phyloP scores from a whole-genome alignment of 2,329 filamentous ascomycete genomes.

The Fusarium napiforme region DNA sequence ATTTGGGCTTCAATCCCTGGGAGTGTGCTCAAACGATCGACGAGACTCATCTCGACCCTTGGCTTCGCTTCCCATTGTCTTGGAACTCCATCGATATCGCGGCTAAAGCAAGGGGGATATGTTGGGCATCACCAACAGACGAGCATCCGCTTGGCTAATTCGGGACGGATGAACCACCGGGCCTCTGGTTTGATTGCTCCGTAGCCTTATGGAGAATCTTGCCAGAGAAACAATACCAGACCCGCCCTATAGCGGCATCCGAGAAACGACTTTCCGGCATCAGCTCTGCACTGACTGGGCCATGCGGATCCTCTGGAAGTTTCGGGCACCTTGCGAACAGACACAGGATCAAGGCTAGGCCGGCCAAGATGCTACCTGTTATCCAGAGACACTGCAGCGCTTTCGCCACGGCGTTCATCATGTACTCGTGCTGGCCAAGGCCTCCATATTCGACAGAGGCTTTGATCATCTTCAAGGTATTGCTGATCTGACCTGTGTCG shows the following conservation, averaged over 20 bases:
- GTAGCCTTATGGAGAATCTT: neutral
- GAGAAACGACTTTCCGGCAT: neutral
- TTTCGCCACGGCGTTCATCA: conserved; percentile 29
- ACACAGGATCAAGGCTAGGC: conserved; percentile 29
- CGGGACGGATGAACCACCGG: neutral
- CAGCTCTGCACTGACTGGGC: neutral
- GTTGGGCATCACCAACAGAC: conserved; percentile 7
- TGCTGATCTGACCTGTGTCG: conserved; percentile 18
- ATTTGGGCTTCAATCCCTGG: neutral
- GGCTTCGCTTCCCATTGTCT: conserved; percentile 22
- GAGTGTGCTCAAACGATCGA: conserved; percentile 13
- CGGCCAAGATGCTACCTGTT: conserved; percentile 36
- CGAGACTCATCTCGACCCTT: conserved; percentile 21
- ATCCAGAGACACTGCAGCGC: conserved; percentile 36
- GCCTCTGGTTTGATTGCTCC: neutral
- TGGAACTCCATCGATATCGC: conserved; percentile 10
- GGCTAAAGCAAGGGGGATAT: conserved; percentile 1
- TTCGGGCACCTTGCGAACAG: conserved; percentile 36
- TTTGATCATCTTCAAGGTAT: conserved; percentile 39
- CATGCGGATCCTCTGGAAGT: conserved; percentile 23
- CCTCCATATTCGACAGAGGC: conserved; percentile 30
- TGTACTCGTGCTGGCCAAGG: neutral
- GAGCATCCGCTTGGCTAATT: neutral
- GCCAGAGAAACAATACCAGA: conserved; percentile 13
- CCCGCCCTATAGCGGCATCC: conserved; percentile 21